Evolutionary conservation across 2,329 filamentous ascomycete species (phyloP), one percentile per base, ranked within the genome.

Genomic region (Clarireedia homoeocarpa): DNA sequence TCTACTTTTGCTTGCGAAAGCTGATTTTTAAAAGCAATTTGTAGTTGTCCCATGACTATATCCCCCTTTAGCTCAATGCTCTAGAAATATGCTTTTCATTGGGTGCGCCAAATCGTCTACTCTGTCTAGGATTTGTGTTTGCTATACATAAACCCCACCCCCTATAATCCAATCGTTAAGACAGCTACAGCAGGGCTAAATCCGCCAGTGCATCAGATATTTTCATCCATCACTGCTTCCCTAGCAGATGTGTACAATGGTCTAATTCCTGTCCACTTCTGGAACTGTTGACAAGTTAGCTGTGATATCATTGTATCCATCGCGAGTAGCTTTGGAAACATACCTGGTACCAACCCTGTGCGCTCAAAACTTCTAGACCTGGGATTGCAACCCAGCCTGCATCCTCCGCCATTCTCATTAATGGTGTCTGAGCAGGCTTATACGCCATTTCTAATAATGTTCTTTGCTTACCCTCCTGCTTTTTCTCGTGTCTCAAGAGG

Each of bases 371-470:
- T 71, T 99, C 94, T 40, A 96, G 72, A 0, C 94, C 94, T 6
- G 90, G 85, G 60, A 97, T 86, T 2, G 87, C 90, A 55, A 75
- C 79, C 94, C 94, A 99, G 3, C 86, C 85, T 12, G 81, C 81
- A 63, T 86, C 81, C 64, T 84, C 78, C 2, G 91, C 92, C 68
- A 96, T 75, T 69, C 88, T 80, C 84, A 97, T 96, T 62, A 96
- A 72, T 6, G 86, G 82, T 4, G 94, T 99, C 52, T 88, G 80
- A 0, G 81, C 77, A 20, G 94, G 94, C 72, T 92, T 95, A 72
- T 99, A 99, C 2, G 94, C 92, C 91, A 99, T 96, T 71, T 99
- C 94, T 3, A 97, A 74, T 59, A 97, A 73, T 12, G 94, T 81
- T 20, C 81, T 79, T 26, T 72, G 63, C 15, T 70, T 48, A 5